Evolutionary conservation across 2,329 filamentous ascomycete genomes (phyloP), one percentile per base, ranked within the genome.

Genomic region (Didymella exigua): DNA sequence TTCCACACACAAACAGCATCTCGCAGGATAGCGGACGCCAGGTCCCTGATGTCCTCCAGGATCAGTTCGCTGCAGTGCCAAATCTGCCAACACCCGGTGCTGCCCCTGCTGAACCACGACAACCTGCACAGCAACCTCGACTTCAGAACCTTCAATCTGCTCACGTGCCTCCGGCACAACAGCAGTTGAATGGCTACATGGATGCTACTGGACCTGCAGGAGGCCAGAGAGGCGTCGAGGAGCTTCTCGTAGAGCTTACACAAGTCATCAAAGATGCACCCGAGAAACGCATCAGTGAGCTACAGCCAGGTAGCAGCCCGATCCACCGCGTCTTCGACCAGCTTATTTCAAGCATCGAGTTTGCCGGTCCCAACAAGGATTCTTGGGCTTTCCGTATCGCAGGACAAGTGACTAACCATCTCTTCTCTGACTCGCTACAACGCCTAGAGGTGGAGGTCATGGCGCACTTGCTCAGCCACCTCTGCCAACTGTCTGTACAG

Each of bases 1-100:
- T 83, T 36, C 81, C 70, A 63, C 86, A 77, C 71, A 81, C 70
- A 70, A 86, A 75, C 73, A 86, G 71, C 73, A 74, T 77, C 8
- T 84, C 84, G 2, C 82, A 84, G 43, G 86, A 87, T 59, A 81
- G 80, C 50, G 81, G 81, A 41, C 82, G 85, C 51, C 85, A 86
- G 61, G 72, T 88, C 46, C 82, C 84, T 10, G 86, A 88, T 65
- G 81, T 87, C 14, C 77, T 88, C 29, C 84, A 86, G 62, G 86
- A 88, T 60, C 77, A 82, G 26, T 86, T 86, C 55, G 77, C 82
- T 10, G 74, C 79, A 23, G 82, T 88, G 56, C 84, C 85, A 1
- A 87, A 82, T 62, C 75, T 88, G 38, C 83, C 84, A 5, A 85
- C 86, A 7, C 84, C 84, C 14, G 84, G 84, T 38, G 85, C 87